Base-by-base conservation (phyloP, 495 filamentous ascomycete species). In the Thermothielavioides terrestris region DNA sequence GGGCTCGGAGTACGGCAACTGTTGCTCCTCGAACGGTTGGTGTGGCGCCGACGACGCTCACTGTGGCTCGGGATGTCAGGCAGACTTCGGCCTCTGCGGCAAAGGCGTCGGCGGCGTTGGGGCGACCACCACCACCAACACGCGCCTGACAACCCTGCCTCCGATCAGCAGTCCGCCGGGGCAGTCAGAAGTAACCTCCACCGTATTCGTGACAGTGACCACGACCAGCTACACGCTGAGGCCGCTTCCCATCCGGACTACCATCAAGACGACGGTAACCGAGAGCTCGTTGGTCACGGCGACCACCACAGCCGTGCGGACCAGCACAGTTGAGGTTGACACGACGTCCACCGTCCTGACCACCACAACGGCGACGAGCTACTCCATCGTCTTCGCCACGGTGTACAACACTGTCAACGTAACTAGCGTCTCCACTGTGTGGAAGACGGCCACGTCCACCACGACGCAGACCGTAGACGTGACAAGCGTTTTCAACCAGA, bases 331-430 rank as follows among this genome's bases (percentile, higher is more conserved):
- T 1, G 6, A 28, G 3, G 11, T 42, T 4, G 20, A 42, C 40
- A 42, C 40, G 8, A 42, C 40, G 2, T 42, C 40, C 1, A 28
- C 17, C 1, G 25, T 28, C 4, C 23, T 42, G 25, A 42, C 40
- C 25, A 42, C 40, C 1, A 42, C 40, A 6, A 42, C 40, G 0
- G 14, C 40, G 4, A 42, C 40, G n/a, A 42, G 25, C 23, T 42
- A 42, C n/a, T 42, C 40, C 8, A 42, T 42, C n/a, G 25, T 42
- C 3, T 42, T 42, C 11, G 40, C 40, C n/a, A 42, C 40, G 5
- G 40, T 42, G 2, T 42, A 30, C 40, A 42, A 42, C 40, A 42
- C 40, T 15, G 9, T 42, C 26, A 30, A 42, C 40, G 26, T 42
- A 3, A 42, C 40, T 1, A 42, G 40, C 40, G 25, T 42, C n/a